Conservation (phyloP, 306 rosid species). For the Urtica urens region DNA sequence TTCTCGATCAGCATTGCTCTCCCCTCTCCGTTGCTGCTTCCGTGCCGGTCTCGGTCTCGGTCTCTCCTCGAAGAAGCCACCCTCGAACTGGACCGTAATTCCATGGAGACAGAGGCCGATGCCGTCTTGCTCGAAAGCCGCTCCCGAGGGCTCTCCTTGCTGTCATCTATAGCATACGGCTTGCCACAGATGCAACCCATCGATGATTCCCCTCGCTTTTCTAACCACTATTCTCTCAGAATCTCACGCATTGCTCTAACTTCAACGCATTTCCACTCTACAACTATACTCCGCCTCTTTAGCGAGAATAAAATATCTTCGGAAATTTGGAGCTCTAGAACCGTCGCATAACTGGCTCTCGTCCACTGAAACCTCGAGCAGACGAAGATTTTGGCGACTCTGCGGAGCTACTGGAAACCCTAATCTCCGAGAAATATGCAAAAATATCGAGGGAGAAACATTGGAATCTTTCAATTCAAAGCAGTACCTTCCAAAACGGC, state of each 20-base stretch:
- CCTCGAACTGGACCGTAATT: constrained; percentile 28
- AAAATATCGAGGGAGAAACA: constrained; percentile 12
- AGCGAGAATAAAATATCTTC: constrained; percentile 27
- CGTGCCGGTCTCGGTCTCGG: constrained; percentile 47
- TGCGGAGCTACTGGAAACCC: constrained; percentile 6
- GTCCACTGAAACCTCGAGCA: constrained; percentile 12
- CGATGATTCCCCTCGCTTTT: constrained; percentile 26
- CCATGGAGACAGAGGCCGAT: constrained; percentile 37
- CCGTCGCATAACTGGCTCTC: constrained; percentile 4
- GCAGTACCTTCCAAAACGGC: constrained; percentile 13
- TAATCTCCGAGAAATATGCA: constrained; percentile 16
- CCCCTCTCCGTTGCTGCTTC: constrained; percentile 50
- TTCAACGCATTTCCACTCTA: constrained; percentile 21
- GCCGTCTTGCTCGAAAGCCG: constrained; percentile 52
- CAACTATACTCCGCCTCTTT: constrained; percentile 26
- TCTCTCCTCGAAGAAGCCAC: constrained; percentile 77
- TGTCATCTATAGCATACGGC: constrained; percentile 94
- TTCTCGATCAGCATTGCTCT: constrained; percentile 56
- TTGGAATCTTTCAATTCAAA: constrained; percentile 17
- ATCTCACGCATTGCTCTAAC: too few relatives aligned
- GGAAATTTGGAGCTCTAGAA: constrained; percentile 22
- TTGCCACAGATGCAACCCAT: constrained; percentile 89
- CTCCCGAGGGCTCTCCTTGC: constrained; percentile 92
- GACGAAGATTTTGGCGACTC: constrained; percentile 9
- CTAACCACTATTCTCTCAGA: constrained; percentile 37